Percentiles rank a stretch among this genome's conserved stretches.
Evolutionary conservation across 768 basidiomycete species (phyloP).

Genomic region (Tulasnella sp.): DNA sequence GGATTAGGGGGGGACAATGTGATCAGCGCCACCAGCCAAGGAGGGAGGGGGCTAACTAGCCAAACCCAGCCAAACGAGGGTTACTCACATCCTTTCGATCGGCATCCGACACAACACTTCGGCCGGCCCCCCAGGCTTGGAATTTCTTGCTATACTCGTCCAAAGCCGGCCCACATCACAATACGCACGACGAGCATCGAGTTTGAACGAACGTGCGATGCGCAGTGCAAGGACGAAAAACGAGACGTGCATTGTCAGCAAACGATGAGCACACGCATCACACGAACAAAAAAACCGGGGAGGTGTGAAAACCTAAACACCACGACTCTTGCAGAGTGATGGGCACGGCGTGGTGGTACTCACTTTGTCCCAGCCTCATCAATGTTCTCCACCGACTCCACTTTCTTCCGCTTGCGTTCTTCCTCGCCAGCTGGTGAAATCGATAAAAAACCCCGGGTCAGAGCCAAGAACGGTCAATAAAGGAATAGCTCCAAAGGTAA

Average conservation of each 20-base stretch:
- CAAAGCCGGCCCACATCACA: too few species aligned
- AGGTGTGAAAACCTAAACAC: too few species aligned
- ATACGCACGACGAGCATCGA: too few species aligned
- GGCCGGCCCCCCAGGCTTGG: constrained; percentile 81
- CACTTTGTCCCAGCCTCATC: constrained; percentile 73
- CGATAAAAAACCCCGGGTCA: too few species aligned
- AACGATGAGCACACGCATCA: background rate
- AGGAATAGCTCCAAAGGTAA: too few species aligned
- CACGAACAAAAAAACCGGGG: background rate
- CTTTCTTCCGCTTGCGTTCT: constrained; percentile 56
- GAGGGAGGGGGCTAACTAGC: background rate
- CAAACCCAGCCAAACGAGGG: background rate
- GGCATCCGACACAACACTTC: constrained; percentile 55
- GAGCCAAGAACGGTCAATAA: too few species aligned
- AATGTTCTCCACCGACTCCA: constrained; percentile 41
- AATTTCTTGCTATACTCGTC: constrained; percentile 33
- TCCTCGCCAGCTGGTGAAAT: constrained; percentile 56
- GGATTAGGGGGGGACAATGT: background rate
- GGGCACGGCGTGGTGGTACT: constrained; percentile 28
- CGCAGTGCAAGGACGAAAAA: too few species aligned
- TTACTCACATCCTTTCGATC: constrained; percentile 64
- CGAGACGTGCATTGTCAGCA: background rate
- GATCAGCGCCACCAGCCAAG: background rate
- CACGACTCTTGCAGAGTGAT: background rate
- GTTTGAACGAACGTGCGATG: too few species aligned